Evolutionary conservation across 2,329 filamentous ascomycete genomes (phyloP).

Genomic region (Teratosphaeria destructans): DNA sequence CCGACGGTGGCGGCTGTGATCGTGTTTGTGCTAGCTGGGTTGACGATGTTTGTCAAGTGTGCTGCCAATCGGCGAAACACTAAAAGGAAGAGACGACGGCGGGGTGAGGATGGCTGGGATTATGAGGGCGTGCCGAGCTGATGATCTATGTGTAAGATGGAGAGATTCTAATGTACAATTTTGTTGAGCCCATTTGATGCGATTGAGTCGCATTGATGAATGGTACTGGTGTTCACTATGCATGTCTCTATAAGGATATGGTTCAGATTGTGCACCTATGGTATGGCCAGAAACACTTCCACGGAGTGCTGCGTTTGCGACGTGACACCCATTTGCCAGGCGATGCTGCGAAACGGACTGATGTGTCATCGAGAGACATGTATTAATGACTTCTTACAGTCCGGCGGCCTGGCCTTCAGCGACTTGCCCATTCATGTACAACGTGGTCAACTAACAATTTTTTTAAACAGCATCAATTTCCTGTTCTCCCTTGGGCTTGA

Average conservation of each 20-base stretch:
- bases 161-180: neutral
- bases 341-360: too few species aligned
- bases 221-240: neutral
- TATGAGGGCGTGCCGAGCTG: conserved; percentile 54
- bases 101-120: conserved; percentile 45
- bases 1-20: conserved; percentile 54
- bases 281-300: neutral
- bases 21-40: conserved; percentile 48
- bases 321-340: too few species aligned
- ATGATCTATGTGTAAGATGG: neutral
- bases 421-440: too few species aligned
- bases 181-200: neutral
- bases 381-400: too few species aligned
- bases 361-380: too few species aligned
- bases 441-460: too few species aligned
- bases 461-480: too few species aligned
- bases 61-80: conserved; percentile 49
- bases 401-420: too few species aligned
- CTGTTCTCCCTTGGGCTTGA: too few species aligned
- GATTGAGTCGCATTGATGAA: neutral
- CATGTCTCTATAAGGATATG: neutral
- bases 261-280: neutral
- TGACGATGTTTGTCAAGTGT: conserved; percentile 55
- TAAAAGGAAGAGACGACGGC: conserved; percentile 34
- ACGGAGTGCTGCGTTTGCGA: too few species aligned